phyloP scores from a whole-genome alignment of 2,329 filamentous ascomycete species.

The Nannizziopsis barbatae region DNA sequence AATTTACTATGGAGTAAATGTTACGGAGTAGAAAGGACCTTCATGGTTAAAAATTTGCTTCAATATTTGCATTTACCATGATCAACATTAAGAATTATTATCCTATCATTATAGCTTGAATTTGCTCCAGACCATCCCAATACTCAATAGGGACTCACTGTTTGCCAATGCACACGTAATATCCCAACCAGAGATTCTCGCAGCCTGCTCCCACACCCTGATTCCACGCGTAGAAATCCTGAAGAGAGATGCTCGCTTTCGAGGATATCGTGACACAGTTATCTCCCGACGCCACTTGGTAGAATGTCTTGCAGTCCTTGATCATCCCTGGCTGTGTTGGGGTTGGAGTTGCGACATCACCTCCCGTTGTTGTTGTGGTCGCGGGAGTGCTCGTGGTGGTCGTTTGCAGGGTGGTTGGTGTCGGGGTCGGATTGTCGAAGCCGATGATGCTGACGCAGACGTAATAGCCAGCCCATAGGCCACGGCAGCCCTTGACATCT shows the following conservation, averaged over 20 bases:
- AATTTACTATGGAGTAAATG: too few species aligned
- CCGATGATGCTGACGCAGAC: conserved; percentile 4
- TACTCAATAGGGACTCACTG: too few species aligned
- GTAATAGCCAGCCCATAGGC: conserved; percentile 3
- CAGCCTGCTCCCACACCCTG: conserved; percentile 17
- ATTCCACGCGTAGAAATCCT: conserved; percentile 19
- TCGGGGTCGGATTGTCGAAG: not conserved
- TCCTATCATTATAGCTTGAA: too few species aligned
- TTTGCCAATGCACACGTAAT: not conserved
- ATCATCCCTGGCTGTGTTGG: conserved; percentile 5
- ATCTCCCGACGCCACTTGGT: not conserved
- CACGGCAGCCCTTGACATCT: not conserved
- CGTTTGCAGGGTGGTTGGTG: not conserved
- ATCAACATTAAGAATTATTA: too few species aligned
- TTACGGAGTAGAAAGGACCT: too few species aligned
- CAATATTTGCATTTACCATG: too few species aligned
- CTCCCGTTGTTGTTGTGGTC: not conserved
- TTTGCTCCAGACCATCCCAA: too few species aligned
- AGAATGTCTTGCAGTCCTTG: conserved; percentile 3
- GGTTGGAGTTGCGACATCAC: not conserved
- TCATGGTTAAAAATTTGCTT: too few species aligned
- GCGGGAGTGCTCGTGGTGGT: not conserved
- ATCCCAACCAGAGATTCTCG: not conserved
- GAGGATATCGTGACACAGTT: conserved; percentile 18
- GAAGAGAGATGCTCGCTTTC: conserved; percentile 12